Conservation (phyloP, 768 basidiomycete genomes). For the Agrocybe praecox region DNA sequence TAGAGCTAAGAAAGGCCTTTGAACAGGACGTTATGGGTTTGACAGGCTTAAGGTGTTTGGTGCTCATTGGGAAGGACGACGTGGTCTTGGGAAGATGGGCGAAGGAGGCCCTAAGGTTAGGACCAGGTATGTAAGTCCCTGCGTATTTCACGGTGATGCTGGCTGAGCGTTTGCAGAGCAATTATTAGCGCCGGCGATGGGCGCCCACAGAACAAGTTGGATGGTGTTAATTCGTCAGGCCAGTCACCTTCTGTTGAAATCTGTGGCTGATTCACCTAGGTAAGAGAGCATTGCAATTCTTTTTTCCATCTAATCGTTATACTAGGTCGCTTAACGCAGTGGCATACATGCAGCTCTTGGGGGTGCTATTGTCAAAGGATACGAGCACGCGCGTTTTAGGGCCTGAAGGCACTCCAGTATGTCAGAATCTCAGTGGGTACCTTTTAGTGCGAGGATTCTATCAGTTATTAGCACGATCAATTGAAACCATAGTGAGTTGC, state of each 20-base stretch:
- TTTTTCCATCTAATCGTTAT: not conserved
- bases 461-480: constrained; percentile 37
- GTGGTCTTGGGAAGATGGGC: constrained; percentile 51
- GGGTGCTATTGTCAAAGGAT: constrained; percentile 41
- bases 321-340: constrained; percentile 49
- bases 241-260: constrained; percentile 50
- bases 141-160: not conserved
- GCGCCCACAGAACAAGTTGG: constrained; percentile 51
- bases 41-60: constrained; percentile 63
- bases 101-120: constrained; percentile 28
- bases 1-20: constrained; percentile 50
- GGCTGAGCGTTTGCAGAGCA: constrained; percentile 28
- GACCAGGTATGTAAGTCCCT: constrained; percentile 31
- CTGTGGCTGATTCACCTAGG: constrained; percentile 51
- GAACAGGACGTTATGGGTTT: constrained; percentile 53
- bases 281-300: constrained; percentile 30
- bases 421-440: constrained; percentile 41
- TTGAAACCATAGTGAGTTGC: constrained; percentile 48
- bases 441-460: constrained; percentile 53
- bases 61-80: constrained; percentile 60
- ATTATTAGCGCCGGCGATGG: constrained; percentile 40
- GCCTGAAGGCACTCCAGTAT: constrained; percentile 28
- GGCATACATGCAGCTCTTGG: constrained; percentile 53
- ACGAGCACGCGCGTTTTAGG: constrained; percentile 27
- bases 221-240: constrained; percentile 57